A percentile compares a stretch with the other conserved stretches of the same genome.
These are phyloP conservation scores for Gynostemma pentaphyllum DNA, from an alignment of 306 rosid genomes.

Conservation along the genomic window DNA sequence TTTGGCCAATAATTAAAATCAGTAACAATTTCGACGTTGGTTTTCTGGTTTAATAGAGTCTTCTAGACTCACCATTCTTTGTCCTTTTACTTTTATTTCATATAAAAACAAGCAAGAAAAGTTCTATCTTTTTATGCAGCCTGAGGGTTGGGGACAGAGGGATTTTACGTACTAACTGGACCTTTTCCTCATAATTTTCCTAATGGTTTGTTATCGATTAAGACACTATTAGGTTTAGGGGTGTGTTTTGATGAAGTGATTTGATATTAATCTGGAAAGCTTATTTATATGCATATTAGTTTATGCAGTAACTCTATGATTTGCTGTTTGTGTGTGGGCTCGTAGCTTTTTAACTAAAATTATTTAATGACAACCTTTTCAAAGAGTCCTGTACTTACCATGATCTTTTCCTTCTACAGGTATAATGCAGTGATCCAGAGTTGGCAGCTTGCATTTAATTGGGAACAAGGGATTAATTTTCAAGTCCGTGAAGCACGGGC, in stretches of 20 bases:
- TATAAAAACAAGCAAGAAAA: too few relatives aligned
- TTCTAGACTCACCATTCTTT: too few relatives aligned
- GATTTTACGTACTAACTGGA: background rate
- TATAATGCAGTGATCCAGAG: conserved; percentile 67
- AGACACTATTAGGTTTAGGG: background rate
- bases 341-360: background rate
- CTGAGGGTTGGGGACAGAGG: background rate
- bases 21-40: too few relatives aligned
- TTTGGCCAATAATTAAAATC: too few relatives aligned
- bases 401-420: conserved; percentile 30
- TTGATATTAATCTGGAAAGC: background rate
- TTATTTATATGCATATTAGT: background rate
- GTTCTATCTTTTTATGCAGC: background rate
- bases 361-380: background rate
- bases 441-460: conserved; percentile 78
- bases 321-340: background rate
- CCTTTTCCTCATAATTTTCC: background rate
- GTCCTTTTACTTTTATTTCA: too few relatives aligned
- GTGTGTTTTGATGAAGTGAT: background rate
- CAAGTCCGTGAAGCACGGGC: conserved; percentile 84
- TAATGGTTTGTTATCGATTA: background rate
- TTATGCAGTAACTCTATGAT: background rate
- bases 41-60: background rate
- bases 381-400: background rate
- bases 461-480: conserved; percentile 83